Conservation (phyloP, 2,329 filamentous ascomycete genomes). For the Fusarium denticulatum region DNA sequence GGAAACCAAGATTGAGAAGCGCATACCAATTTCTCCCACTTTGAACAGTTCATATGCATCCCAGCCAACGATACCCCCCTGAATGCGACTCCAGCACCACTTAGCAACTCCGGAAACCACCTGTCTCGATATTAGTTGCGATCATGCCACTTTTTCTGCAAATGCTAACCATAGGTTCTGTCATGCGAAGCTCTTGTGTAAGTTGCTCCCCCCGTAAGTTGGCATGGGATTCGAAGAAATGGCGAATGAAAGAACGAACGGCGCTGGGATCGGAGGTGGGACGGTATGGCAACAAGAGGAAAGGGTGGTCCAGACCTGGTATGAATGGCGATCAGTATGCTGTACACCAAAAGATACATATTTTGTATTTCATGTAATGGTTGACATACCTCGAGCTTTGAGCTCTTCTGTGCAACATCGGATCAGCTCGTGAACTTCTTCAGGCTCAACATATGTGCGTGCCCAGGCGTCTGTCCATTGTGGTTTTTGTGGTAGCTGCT, state of each 20-base stretch:
- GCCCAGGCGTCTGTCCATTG: conserved; percentile 90
- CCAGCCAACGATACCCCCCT: conserved; percentile 94
- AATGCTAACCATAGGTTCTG: conserved; percentile 84
- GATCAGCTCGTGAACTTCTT: conserved; percentile 90
- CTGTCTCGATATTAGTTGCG: conserved; percentile 57
- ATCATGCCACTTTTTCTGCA: not conserved
- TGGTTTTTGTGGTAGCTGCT: conserved; percentile 72
- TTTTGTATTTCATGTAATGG: not conserved
- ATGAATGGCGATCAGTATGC: conserved; percentile 35
- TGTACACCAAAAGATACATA: not conserved
- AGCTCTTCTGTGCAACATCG: conserved; percentile 88
- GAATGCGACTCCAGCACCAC: conserved; percentile 97
- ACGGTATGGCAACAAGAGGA: conserved; percentile 92
- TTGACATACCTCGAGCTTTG: conserved; percentile 85
- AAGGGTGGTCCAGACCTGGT: conserved; percentile 86
- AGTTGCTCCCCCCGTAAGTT: conserved; percentile 75
- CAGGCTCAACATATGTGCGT: conserved; percentile 82
- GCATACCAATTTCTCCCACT: conserved; percentile 85
- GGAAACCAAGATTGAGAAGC: not conserved
- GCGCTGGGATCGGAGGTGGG: conserved; percentile 92
- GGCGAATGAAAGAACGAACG: conserved; percentile 89
- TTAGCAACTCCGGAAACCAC: conserved; percentile 94
- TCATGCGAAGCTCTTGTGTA: conserved; percentile 87
- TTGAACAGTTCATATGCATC: conserved; percentile 97
- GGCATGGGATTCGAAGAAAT: conserved; percentile 82